phyloP scores from a whole-genome alignment of 768 basidiomycete genomes.

The Tricholoma flavovirens region DNA sequence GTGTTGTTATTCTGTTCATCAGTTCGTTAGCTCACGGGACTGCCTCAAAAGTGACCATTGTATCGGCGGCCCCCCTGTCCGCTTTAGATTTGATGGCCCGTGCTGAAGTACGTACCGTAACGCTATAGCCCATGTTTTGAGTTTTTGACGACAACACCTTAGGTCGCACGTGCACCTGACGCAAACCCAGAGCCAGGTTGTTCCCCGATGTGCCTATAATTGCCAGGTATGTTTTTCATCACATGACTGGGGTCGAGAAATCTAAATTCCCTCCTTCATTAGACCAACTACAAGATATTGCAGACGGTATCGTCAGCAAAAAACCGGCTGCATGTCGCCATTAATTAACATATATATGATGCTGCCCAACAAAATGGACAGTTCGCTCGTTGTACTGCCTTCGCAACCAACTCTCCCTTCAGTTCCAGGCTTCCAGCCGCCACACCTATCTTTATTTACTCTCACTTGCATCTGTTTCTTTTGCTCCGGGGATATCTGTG shows the following conservation, averaged over 20 bases:
- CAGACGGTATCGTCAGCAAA: not conserved
- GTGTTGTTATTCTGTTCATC: not conserved
- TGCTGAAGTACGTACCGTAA: not conserved
- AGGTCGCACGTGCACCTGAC: too few relatives aligned
- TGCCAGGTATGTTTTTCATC: too few relatives aligned
- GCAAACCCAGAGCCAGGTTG: too few relatives aligned
- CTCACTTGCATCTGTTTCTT: not conserved
- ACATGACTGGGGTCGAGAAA: too few relatives aligned
- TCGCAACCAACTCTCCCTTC: not conserved
- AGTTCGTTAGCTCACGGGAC: conserved; percentile 3
- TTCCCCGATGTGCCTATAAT: too few relatives aligned
- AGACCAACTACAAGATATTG: too few relatives aligned
- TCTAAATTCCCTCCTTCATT: too few relatives aligned
- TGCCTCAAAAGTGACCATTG: conserved; percentile 13
- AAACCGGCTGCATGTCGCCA: not conserved
- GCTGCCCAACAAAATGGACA: not conserved
- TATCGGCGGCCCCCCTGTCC: conserved; percentile 26
- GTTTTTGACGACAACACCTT: too few relatives aligned
- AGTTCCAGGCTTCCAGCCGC: too few relatives aligned
- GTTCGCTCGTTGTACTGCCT: not conserved
- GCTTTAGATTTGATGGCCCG: conserved; percentile 20
- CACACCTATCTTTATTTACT: not conserved
- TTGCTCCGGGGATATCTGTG: too few relatives aligned
- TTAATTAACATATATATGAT: too few relatives aligned
- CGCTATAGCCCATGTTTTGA: not conserved